Conservation (phyloP, 2,329 filamentous ascomycete genomes). For the Trichoderma arundinaceum region DNA sequence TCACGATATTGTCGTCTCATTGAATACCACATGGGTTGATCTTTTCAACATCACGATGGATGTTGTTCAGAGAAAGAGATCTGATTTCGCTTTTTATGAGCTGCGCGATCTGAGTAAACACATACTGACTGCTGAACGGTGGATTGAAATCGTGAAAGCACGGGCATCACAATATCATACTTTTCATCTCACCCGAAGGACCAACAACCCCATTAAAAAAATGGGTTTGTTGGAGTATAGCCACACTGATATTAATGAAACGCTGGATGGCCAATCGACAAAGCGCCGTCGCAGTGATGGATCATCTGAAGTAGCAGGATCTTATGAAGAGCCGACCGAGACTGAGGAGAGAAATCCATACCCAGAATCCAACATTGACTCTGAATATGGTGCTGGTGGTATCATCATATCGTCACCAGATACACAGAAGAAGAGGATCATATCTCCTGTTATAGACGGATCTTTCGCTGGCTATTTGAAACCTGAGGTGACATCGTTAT, state of each 20-base stretch:
- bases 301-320: too few species aligned
- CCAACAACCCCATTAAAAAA: background rate
- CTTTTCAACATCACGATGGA: slow-evolving; percentile 3
- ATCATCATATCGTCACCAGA: too few species aligned
- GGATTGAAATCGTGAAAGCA: slow-evolving; percentile 6
- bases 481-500: background rate
- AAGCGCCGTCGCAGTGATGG: too few species aligned
- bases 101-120: background rate
- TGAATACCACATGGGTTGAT: slow-evolving; percentile 15
- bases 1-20: slow-evolving; percentile 7
- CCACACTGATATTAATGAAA: background rate
- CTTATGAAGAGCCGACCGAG: too few species aligned
- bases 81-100: background rate
- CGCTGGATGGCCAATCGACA: too few species aligned
- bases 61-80: slow-evolving; percentile 1
- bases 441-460: too few species aligned
- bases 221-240: background rate
- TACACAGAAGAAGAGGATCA: too few species aligned
- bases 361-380: too few species aligned
- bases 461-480: background rate
- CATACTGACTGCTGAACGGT: slow-evolving; percentile 1
- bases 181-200: background rate
- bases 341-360: too few species aligned
- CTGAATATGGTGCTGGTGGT: too few species aligned
- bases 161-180: background rate